Conservation (phyloP, 2,329 filamentous ascomycete genomes). For the Nemania serpens region DNA sequence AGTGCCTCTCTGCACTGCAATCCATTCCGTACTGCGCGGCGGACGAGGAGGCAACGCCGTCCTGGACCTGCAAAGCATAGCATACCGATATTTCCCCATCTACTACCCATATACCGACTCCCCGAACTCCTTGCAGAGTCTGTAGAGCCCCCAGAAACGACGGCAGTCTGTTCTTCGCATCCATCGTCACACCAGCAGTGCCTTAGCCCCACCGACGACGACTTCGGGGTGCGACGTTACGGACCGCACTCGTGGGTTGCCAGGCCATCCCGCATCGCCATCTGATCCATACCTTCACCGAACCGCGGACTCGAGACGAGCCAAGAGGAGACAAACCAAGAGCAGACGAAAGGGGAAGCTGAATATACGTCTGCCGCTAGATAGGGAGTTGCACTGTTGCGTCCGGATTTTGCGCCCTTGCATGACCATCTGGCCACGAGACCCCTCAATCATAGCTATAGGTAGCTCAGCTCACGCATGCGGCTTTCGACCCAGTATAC, state of each 20-base stretch:
- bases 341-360: no score
- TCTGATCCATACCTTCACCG: slow-evolving; percentile 7
- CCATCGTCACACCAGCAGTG: slow-evolving; percentile 13
- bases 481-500: slow-evolving; percentile 2
- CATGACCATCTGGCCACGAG: slow-evolving; percentile 16
- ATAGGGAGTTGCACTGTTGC: neutral
- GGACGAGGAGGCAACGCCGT: no score
- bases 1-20: neutral
- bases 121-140: neutral
- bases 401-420: slow-evolving; percentile 14
- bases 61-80: no score
- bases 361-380: no score
- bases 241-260: slow-evolving; percentile 7
- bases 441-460: slow-evolving; percentile 3
- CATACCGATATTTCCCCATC: no score
- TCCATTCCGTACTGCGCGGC: no score
- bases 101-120: slow-evolving; percentile 11
- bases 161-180: no score
- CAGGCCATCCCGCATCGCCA: slow-evolving; percentile 7
- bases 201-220: slow-evolving; percentile 6
- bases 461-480: slow-evolving; percentile 8
- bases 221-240: slow-evolving; percentile 19
- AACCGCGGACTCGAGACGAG: neutral
- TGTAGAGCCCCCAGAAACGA: no score
- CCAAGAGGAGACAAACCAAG: slow-evolving; percentile 6